A percentile compares a stretch with the other conserved stretches of the same genome.
These are phyloP conservation scores for Neofusicoccum laricinum DNA, from an alignment of 2,329 filamentous ascomycete genomes.

Conservation along the genomic window DNA sequence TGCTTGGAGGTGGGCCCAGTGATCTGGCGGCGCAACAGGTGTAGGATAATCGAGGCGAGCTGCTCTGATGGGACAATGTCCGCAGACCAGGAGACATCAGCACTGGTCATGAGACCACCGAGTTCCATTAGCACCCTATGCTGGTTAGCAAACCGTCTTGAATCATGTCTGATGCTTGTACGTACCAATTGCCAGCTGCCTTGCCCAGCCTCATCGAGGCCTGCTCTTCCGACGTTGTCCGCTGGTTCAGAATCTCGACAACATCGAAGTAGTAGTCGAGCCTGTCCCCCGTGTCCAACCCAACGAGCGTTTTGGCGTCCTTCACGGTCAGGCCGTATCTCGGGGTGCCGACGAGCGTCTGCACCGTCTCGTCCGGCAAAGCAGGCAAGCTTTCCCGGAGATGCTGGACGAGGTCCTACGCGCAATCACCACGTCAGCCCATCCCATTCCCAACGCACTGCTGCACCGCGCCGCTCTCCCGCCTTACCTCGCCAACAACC, in stretches of 20 bases:
- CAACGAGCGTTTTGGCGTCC: conserved; percentile 77
- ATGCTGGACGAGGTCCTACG: conserved; percentile 60
- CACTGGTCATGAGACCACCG: conserved; percentile 44
- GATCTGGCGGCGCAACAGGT: conserved; percentile 43
- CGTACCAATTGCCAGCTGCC: conserved; percentile 56
- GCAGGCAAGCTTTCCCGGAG: conserved; percentile 64
- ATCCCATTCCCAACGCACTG: no score
- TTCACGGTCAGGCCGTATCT: conserved; percentile 71
- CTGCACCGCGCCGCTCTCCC: no score
- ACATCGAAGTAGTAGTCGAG: conserved; percentile 78
- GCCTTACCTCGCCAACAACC: conserved; percentile 56
- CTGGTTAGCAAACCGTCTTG: not conserved
- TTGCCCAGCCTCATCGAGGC: conserved; percentile 37
- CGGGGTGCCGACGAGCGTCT: conserved; percentile 54
- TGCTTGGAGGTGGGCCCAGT: conserved; percentile 59
- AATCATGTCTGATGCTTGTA: not conserved
- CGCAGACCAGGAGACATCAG: conserved; percentile 39
- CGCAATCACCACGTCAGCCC: no score
- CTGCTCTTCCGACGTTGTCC: conserved; percentile 30
- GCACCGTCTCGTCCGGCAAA: conserved; percentile 68
- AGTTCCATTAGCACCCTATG: conserved; percentile 51
- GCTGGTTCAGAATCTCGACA: conserved; percentile 36
- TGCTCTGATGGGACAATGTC: conserved; percentile 37
- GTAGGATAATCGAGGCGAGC: conserved; percentile 44
- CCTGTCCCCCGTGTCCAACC: conserved; percentile 73